Evolutionary conservation across 2,329 filamentous ascomycete species (phyloP), one percentile per base, ranked within the genome.

Genomic region (Alternaria longipes): DNA sequence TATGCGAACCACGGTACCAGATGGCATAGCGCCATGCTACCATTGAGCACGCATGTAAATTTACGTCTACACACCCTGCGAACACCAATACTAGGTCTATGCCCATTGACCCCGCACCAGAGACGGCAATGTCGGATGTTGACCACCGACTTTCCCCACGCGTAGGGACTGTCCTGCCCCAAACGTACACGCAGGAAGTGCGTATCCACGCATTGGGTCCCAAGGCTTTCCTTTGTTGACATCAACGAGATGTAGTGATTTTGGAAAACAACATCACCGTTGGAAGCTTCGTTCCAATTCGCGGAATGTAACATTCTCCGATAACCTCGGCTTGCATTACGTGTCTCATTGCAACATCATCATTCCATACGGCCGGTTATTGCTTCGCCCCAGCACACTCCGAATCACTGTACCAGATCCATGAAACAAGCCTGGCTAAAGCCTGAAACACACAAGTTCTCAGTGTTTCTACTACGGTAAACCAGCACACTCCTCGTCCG

Each of bases 1-100:
- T 6, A 28, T 60, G 58, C 58, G 58, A 60, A 60, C 58, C 53
- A 60, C 49, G 57, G 57, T 60, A 59, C 51, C 53, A 52, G 40
- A 3, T 42, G 55, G 49, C 26, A 59, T 62, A 47, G 50, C 50
- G 36, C 50, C 42, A 38, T 49, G 38, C 50, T 41, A 59, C 42
- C 28, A 34, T 51, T 24, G 30, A 56, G 46, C 36, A 34, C 49
- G 41, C n/a, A 46, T 47, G 49, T 47, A 38, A 28, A 38, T 47
- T 41, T 49, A 53, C 45, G 38, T 51, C 57, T 56, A 42, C 38
- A 60, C 26, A 34, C 49, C 26, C 34, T 42, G 40, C 46, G 30
- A 52, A 32, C 47, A 42, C 54, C 53, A 57, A 20, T 46, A 46
- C 47, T 52, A 52, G 46, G 32, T 51, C 41, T 46, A 38, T 46